These are phyloP conservation scores for Sporormia fimetaria DNA, from an alignment of 495 filamentous ascomycete genomes.

Conservation along the genomic window DNA sequence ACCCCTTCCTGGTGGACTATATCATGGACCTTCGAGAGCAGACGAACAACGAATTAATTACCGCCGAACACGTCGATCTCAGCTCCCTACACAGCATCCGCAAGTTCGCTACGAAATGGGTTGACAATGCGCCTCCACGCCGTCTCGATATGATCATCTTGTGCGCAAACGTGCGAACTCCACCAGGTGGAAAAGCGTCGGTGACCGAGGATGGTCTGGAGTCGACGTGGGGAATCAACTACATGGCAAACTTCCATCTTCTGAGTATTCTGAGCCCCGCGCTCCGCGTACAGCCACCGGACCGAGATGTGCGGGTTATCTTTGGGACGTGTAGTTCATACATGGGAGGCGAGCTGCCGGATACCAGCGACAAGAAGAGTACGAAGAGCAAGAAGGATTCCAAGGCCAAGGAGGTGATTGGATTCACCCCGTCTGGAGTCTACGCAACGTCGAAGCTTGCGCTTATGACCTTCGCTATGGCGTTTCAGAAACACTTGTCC, in stretches of 20 bases:
- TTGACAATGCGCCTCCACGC: slow-evolving; percentile 84
- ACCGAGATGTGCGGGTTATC: slow-evolving; percentile 83
- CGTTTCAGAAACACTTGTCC: slow-evolving; percentile 82
- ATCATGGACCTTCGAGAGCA: slow-evolving; percentile 73
- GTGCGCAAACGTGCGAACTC: slow-evolving; percentile 64
- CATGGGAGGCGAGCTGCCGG: slow-evolving; percentile 50
- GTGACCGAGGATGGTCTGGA: slow-evolving; percentile 69
- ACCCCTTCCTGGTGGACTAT: slow-evolving; percentile 83
- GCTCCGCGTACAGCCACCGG: slow-evolving; percentile 76
- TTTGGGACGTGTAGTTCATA: slow-evolving; percentile 80
- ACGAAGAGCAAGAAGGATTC: slow-evolving; percentile 17
- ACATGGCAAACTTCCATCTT: slow-evolving; percentile 88
- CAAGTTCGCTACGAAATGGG: slow-evolving; percentile 95
- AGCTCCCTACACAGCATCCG: slow-evolving; percentile 76
- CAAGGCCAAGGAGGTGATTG: slow-evolving; percentile 7
- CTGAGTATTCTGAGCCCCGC: slow-evolving; percentile 82
- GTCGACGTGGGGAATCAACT: slow-evolving; percentile 86
- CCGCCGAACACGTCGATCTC: slow-evolving; percentile 89
- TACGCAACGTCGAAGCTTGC: slow-evolving; percentile 85
- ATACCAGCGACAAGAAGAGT: slow-evolving; percentile 35
- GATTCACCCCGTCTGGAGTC: slow-evolving; percentile 35
- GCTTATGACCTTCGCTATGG: slow-evolving; percentile 71
- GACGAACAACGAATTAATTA: slow-evolving; percentile 82
- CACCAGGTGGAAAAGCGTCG: slow-evolving; percentile 42
- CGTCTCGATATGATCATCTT: slow-evolving; percentile 90